Conservation (phyloP, 2,329 filamentous ascomycete genomes). For the Ceratocystis papillata region DNA sequence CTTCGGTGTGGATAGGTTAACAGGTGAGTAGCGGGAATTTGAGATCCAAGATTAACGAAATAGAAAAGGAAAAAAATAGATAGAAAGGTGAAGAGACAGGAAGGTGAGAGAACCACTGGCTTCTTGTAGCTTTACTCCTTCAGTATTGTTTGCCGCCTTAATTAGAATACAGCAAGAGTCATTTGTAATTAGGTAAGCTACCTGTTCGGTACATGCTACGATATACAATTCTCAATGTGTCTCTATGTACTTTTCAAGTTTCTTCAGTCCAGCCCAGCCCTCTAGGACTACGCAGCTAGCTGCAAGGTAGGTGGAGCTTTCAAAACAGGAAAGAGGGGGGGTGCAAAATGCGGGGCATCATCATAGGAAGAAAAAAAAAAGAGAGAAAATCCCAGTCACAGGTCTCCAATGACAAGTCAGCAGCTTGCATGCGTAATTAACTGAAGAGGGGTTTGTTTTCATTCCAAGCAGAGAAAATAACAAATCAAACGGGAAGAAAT, state of each 20-base stretch:
- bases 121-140: background rate
- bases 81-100: background rate
- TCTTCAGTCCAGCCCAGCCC: background rate
- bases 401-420: background rate
- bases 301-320: background rate
- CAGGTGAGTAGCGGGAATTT: background rate
- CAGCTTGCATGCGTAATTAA: conserved; percentile 1
- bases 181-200: no score
- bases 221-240: no score
- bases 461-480: no score
- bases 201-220: no score
- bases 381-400: background rate
- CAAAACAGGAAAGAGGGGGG: background rate
- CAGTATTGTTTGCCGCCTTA: no score
- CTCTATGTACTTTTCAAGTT: background rate
- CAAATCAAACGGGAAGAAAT: no score
- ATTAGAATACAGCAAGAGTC: no score
- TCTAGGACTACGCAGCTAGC: background rate
- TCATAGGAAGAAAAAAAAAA: background rate
- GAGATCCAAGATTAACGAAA: background rate
- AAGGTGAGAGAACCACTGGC: background rate
- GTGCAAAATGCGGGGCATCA: background rate
- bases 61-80: conserved; percentile 16
- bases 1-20: conserved; percentile 12
- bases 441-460: background rate